Base-by-base conservation (phyloP, 768 basidiomycete genomes). In the Phylloporus sp. region DNA sequence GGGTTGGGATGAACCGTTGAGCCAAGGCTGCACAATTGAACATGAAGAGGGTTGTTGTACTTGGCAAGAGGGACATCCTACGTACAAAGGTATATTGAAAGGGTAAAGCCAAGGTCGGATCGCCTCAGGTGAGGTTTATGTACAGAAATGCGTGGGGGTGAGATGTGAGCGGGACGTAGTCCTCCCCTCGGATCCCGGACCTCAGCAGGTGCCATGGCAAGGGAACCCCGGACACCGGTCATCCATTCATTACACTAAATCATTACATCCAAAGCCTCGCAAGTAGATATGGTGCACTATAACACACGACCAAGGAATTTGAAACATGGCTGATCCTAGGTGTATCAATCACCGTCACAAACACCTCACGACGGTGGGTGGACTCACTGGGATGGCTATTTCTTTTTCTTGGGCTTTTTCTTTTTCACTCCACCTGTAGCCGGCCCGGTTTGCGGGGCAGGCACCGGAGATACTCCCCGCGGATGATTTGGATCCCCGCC, bases 371-470 rank as follows among this genome's bases (percentile, higher is more conserved):
- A 31, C 20, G 41, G 34, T 6, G 31, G 11, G 28, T 18, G 46
- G 39, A 58, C 55, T 42, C 39, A 59, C 61, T 39, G 38, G 10
- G 36, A 37, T 20, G 57, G 48, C 42, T 68, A 80, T 71, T 86
- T 85, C 71, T 82, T 90, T 70, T 88, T 87, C 72, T 86, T 85
- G 38, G 77, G 72, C 65, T 87, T 89, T 72, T 90, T 90, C 76
- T 90, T 90, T 70, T 85, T 87, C 33, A 82, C 77, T 3, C 80
- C 85, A 15, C 80, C 83, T 33, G 72, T 69, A n/a, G 73, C 62
- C 15, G 71, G 55, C 13, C 65, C 59, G 3, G 67, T 52, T 40
- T 32, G 73, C 56, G 20, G 63, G 42, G 55, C 65, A 32, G 66
- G 50, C 27, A 60, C 59, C 23, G 65, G 67, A 26, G 74, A 66